These are phyloP conservation scores for Nakazawaea wickerhamii DNA, from an alignment of 805 yeast species.

Conservation along the genomic window DNA sequence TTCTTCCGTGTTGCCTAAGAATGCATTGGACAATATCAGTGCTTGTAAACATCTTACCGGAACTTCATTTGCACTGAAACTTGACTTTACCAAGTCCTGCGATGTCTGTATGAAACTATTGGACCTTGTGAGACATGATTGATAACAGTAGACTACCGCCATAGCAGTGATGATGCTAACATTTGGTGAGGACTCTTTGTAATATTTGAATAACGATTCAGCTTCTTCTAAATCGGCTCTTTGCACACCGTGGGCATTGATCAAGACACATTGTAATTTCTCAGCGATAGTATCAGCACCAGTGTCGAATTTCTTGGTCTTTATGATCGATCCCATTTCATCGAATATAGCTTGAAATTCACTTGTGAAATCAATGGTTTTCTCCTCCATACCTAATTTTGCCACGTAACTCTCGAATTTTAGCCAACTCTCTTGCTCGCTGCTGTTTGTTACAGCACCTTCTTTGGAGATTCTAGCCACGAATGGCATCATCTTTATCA, in stretches of 20 bases:
- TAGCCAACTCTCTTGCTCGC: not conserved
- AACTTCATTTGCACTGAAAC: constrained; percentile 21
- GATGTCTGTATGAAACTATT: constrained; percentile 18
- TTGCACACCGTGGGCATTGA: constrained; percentile 3
- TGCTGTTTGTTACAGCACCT: not conserved
- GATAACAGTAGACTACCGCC: constrained; percentile 21
- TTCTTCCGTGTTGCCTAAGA: constrained; percentile 24
- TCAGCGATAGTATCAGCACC: not conserved
- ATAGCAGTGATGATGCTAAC: constrained; percentile 13
- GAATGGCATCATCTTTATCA: not conserved
- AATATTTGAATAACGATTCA: constrained; percentile 19
- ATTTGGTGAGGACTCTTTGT: constrained; percentile 20
- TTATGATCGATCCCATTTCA: not conserved
- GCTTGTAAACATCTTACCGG: constrained; percentile 22
- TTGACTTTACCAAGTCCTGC: constrained; percentile 15
- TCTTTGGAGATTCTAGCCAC: not conserved
- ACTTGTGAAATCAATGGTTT: not conserved
- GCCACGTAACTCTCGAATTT: not conserved
- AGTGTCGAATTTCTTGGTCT: not conserved
- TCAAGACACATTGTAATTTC: not conserved
- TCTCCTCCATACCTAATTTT: not conserved
- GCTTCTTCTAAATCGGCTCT: constrained; percentile 18
- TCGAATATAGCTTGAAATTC: not conserved
- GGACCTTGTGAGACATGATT: constrained; percentile 17
- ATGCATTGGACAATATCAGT: constrained; percentile 22